A percentile compares a stretch with the other conserved stretches of the same genome.
phyloP scores from a whole-genome alignment of 2,329 filamentous ascomycete genomes.

The Microdochium paspali region DNA sequence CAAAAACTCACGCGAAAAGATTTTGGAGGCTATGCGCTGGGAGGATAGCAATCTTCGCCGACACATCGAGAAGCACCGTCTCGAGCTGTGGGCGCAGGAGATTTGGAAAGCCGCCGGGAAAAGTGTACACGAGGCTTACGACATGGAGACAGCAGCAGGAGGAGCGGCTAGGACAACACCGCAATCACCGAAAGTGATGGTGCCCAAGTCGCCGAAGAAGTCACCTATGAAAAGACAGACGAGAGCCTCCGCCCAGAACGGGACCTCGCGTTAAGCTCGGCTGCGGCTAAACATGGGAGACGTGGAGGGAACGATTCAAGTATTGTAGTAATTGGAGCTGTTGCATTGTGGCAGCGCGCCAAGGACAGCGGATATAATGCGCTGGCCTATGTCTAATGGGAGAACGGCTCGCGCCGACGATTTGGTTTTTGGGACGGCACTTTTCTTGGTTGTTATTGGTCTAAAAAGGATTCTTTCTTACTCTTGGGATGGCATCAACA shows the following conservation, averaged over 20 bases:
- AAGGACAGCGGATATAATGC: no score
- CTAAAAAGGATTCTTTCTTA: background rate
- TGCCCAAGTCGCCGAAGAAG: background rate
- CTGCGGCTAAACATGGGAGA: background rate
- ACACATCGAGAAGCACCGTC: conserved; percentile 56
- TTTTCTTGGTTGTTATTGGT: background rate
- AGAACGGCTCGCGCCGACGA: background rate
- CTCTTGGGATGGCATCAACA: background rate
- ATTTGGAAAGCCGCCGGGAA: conserved; percentile 17
- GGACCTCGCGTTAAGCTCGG: background rate
- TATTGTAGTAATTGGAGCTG: background rate
- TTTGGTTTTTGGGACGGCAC: background rate
- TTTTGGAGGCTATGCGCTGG: conserved; percentile 61
- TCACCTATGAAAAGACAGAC: background rate
- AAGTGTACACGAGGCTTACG: conserved; percentile 16
- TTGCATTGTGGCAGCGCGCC: no score
- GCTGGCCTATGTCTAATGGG: no score
- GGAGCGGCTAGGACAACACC: conserved; percentile 4
- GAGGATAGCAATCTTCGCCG: conserved; percentile 60
- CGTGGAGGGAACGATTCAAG: background rate
- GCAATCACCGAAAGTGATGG: background rate
- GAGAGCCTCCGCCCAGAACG: background rate
- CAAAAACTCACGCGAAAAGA: conserved; percentile 53
- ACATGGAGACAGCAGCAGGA: conserved; percentile 13
- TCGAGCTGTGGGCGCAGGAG: conserved; percentile 56